Base-by-base conservation (phyloP, 1,284 basidiomycete species). In the Kwoniella shivajii region DNA sequence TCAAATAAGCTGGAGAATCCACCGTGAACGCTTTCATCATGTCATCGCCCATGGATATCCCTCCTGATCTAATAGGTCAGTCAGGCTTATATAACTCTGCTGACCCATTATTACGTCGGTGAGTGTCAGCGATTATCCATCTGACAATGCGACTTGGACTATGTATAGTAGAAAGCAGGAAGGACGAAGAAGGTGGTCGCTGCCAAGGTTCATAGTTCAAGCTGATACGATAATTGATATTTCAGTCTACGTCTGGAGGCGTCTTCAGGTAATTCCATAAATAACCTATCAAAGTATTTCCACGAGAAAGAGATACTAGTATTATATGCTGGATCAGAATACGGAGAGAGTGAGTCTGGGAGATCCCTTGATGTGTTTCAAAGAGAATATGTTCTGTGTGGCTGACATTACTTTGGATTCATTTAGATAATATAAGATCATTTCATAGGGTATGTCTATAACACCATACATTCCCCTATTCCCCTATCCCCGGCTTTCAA, bases 31-130 rank as follows among this genome's bases (percentile, higher is more conserved):
- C n/a, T n/a, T 2, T 9, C 24, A 39, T 4, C 46, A 59, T 59
- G 57, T 37, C 57, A 27, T 43, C 45, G 7, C 54, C 54, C 13
- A 36, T 54, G 10, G 65, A 71, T 10, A 54, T 74, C 9, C 74
- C 74, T 2, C 63, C 56, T 16, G 74, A 74, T 49, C 57, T 76
- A 9, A 61, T 69, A 24, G 74, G 74, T 33, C 64, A 63, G 27
- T 73, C 74, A 26, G 68, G 67, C 24, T 60, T 77, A 34, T 75
- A 75, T 57, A 72, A 75, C 46, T 58, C 63, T n/a, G 61, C 71
- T 0, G 76, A 78, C 56, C 76, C 76, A 3, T 54, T 78, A 4
- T 61, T 78, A 11, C 63, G 76, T 7, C 65, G 75, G 75, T 75
- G 39, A 47, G 73, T 42, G 18, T 68, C 37, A 13, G 16, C 11